Evolutionary conservation across 768 basidiomycete species (phyloP).

Genomic region (Podaxis sp.): DNA sequence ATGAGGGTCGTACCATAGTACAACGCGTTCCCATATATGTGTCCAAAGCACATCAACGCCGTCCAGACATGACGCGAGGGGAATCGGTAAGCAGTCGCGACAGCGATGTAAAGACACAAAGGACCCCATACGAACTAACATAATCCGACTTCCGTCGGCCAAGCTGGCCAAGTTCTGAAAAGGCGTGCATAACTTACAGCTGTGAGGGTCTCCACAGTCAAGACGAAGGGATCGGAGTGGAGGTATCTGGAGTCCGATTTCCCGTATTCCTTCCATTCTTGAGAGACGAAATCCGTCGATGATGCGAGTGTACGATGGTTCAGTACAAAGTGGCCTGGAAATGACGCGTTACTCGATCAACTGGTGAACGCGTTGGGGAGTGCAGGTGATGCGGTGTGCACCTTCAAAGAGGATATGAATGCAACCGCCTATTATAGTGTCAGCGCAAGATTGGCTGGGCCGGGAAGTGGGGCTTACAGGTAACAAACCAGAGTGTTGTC

Average conservation of each 20-base stretch:
- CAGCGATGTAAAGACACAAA: constrained; percentile 13
- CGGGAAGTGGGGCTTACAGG: background rate
- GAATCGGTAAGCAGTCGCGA: constrained; percentile 11
- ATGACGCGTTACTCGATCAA: background rate
- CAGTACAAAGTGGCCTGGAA: constrained; percentile 13
- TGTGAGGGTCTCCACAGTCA: constrained; percentile 12
- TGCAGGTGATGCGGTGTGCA: background rate
- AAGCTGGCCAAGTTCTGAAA: background rate
- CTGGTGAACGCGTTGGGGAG: background rate
- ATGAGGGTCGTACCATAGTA: constrained; percentile 15
- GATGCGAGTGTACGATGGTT: constrained; percentile 12
- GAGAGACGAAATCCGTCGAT: constrained; percentile 11
- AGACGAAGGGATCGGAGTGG: constrained; percentile 13
- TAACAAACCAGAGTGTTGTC: constrained; percentile 14
- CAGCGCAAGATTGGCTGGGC: background rate
- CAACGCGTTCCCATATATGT: constrained; percentile 15
- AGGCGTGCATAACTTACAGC: background rate
- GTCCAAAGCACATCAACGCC: constrained; percentile 14
- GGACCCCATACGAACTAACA: constrained; percentile 14
- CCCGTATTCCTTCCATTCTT: constrained; percentile 18
- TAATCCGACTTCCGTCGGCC: background rate
- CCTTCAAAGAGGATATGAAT: constrained; percentile 17
- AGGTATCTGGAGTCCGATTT: constrained; percentile 17
- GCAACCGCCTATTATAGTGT: constrained; percentile 9
- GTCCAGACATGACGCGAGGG: constrained; percentile 12